Percentiles rank a stretch among this genome's conserved stretches.
phyloP scores from a whole-genome alignment of 2,329 filamentous ascomycete species.

The Diaporthe australafricana region DNA sequence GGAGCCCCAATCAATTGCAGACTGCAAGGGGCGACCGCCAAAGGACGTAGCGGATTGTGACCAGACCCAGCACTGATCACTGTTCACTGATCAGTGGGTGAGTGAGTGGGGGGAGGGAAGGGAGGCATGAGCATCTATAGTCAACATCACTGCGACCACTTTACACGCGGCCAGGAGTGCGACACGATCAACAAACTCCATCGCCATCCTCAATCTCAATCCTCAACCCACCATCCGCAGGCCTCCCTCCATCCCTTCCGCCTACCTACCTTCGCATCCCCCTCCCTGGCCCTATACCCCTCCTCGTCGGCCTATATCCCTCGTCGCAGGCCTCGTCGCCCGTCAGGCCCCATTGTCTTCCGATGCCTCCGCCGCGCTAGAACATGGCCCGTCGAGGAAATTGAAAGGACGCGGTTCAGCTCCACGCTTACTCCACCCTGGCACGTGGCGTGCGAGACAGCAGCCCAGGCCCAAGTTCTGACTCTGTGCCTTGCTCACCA shows the following conservation, averaged over 20 bases:
- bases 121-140: constrained; percentile 12
- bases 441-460: constrained; percentile 23
- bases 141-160: constrained; percentile 22
- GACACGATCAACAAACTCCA: background rate
- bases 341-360: constrained; percentile 4
- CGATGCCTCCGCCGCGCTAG: constrained; percentile 26
- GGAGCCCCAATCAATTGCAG: constrained; percentile 22
- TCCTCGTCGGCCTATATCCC: background rate
- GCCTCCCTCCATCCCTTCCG: background rate
- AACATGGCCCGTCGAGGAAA: constrained; percentile 15
- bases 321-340: background rate
- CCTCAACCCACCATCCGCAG: background rate
- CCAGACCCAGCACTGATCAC: background rate
- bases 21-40: constrained; percentile 16
- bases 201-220: background rate
- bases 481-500: background rate
- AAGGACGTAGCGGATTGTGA: constrained; percentile 7
- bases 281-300: background rate
- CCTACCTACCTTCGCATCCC: too few relatives aligned
- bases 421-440: constrained; percentile 18
- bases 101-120: background rate
- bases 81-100: background rate
- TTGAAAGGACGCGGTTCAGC: constrained; percentile 26
- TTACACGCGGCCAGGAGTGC: constrained; percentile 20
- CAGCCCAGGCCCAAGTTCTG: background rate